A percentile compares a stretch with the other conserved stretches of the same genome.
Evolutionary conservation across 108 stramenopile species (phyloP).

Genomic region (Cylindrotheca fusiformis): DNA sequence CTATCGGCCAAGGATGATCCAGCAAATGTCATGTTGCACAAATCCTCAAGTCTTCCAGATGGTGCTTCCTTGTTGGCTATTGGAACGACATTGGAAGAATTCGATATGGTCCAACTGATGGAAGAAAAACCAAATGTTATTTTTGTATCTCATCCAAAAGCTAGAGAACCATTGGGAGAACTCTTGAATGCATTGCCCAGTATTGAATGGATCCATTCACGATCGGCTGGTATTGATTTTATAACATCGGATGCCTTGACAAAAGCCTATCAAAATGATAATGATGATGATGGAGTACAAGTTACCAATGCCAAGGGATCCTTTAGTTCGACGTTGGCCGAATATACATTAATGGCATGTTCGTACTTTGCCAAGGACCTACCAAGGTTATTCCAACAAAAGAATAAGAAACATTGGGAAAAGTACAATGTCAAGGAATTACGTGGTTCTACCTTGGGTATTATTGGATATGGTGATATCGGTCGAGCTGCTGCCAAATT

Average conservation of each 20-base stretch:
- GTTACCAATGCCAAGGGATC: conserved; percentile 56
- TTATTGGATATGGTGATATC: conserved; percentile 87
- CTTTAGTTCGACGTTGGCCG: conserved; percentile 70
- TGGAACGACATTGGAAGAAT: conserved; percentile 47
- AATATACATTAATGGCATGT: conserved; percentile 76
- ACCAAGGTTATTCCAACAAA: conserved; percentile 51
- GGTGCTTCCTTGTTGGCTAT: conserved; percentile 50
- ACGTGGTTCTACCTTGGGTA: conserved; percentile 70
- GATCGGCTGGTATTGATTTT: conserved; percentile 79
- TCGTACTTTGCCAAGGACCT: conserved; percentile 88
- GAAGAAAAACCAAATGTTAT: conserved; percentile 59
- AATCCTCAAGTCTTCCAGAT: conserved; percentile 51
- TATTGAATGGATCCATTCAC: conserved; percentile 78
- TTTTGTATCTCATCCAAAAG: conserved; percentile 55
- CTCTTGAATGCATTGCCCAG: conserved; percentile 51
- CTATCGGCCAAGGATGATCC: conserved; percentile 40
- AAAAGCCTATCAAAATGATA: conserved; percentile 7
- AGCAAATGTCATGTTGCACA: conserved; percentile 35
- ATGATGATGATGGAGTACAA: no score
- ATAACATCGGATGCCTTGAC: conserved; percentile 48
- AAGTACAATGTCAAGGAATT: conserved; percentile 65
- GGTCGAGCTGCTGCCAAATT: conserved; percentile 47
- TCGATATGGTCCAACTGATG: conserved; percentile 41
- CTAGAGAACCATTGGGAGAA: conserved; percentile 46
- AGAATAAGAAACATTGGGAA: conserved; percentile 45